phyloP scores from a whole-genome alignment of 148 eudicot species.

The Rhododendron griersonianum region DNA sequence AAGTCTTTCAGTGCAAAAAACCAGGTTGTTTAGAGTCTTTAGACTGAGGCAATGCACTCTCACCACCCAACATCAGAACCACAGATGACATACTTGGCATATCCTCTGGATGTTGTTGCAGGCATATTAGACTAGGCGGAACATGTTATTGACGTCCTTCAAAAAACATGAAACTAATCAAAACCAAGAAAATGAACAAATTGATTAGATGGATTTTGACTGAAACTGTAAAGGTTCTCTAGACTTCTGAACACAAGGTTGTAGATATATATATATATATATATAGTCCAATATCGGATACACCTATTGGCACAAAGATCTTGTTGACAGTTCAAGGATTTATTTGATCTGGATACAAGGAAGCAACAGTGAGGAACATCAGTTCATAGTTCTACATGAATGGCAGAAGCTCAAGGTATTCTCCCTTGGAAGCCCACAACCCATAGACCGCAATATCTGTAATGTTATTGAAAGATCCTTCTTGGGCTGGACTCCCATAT shows the following conservation, averaged over 20 bases:
- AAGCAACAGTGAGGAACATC: neutral
- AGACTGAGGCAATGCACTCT: constrained; percentile 8
- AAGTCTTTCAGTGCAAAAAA: constrained; percentile 7
- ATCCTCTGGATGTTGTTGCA: constrained; percentile 5
- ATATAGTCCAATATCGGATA: neutral
- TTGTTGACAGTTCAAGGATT: neutral
- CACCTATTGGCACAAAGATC: neutral
- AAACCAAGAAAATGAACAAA: too few species aligned
- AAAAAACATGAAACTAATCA: neutral
- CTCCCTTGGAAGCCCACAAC: neutral
- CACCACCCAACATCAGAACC: neutral
- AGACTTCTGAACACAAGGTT: neutral
- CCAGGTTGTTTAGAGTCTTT: neutral
- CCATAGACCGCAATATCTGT: neutral
- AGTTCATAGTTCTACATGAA: neutral
- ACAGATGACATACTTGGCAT: constrained; percentile 12
- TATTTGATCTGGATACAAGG: neutral
- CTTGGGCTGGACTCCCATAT: neutral
- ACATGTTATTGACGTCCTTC: too few species aligned
- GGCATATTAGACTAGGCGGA: neutral
- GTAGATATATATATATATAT: too few species aligned
- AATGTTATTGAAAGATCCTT: neutral
- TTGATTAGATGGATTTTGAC: neutral
- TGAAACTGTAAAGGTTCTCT: too few species aligned
- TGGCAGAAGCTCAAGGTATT: neutral